Base-by-base conservation (phyloP, 1,284 basidiomycete species). In the Volvariella surrecta region DNA sequence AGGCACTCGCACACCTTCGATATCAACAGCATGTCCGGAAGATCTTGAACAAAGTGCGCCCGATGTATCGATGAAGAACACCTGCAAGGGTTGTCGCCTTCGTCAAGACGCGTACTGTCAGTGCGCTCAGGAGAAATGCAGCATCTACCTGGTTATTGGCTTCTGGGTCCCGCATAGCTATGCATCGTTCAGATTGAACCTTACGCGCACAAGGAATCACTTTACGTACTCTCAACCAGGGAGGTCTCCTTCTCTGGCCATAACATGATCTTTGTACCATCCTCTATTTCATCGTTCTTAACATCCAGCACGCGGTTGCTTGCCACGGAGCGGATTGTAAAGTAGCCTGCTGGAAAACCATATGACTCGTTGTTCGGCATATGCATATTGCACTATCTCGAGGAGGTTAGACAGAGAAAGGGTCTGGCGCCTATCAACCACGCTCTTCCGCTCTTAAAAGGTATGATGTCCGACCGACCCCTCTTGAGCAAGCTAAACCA, bases 331-430 rank as follows among this genome's bases (percentile, higher is more conserved):
- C 76, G 73, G 45, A 89, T 72, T 39, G 85, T 58, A 54, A 89
- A 89, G 61, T 87, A 89, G 3, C 86, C 87, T 32, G 70, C 58
- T 22, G 86, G 85, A 50, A 89, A 89, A 15, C 85, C 86, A 40
- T 62, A 54, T 3, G 59, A 65, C 45, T 62, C 55, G 39, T 58
- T 53, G 24, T 6, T 28, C 6, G 24, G 11, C 24, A 28, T 28
- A 6, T 28, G n/a, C n/a, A n/a, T n/a, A n/a, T n/a, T n/a, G n/a
- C n/a, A n/a, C n/a, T n/a, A n/a, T n/a, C n/a, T n/a, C n/a, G n/a
- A n/a, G n/a, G n/a, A n/a, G n/a, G n/a, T n/a, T n/a, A n/a, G n/a
- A n/a, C n/a, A n/a, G n/a, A n/a, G n/a, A n/a, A n/a, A n/a, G n/a
- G n/a, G n/a, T n/a, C n/a, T n/a, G n/a, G n/a, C n/a, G n/a, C n/a